phyloP scores from a whole-genome alignment of 2,329 filamentous ascomycete species.

The Ceratocystis harringtonii region DNA sequence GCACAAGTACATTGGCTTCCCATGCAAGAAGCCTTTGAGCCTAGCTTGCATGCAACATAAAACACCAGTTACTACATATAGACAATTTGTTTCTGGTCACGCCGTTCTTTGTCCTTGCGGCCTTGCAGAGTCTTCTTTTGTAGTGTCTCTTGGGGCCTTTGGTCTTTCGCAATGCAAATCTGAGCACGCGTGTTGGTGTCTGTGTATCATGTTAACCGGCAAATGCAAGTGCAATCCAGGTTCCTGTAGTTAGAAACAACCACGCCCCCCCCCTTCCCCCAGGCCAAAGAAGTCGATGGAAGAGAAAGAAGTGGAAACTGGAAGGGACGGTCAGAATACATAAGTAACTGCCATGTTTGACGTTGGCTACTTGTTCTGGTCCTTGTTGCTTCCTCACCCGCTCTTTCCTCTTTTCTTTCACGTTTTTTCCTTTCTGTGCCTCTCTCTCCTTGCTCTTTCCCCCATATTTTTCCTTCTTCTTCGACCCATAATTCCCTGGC shows the following conservation, averaged over 20 bases:
- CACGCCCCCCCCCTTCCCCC: not conserved
- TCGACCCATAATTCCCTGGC: too few species aligned
- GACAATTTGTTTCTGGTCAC: not conserved
- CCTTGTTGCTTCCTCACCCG: not conserved
- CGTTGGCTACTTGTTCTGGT: not conserved
- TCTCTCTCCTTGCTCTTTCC: not conserved
- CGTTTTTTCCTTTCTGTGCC: not conserved
- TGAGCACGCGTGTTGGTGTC: not conserved
- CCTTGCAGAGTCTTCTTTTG: not conserved
- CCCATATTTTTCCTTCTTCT: too few species aligned
- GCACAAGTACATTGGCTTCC: too few species aligned
- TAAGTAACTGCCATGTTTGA: conserved; percentile 1
- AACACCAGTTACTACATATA: not conserved
- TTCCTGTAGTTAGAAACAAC: not conserved
- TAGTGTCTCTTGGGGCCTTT: too few species aligned
- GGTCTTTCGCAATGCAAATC: not conserved
- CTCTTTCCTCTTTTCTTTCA: not conserved
- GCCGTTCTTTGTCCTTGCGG: not conserved
- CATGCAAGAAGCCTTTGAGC: not conserved
- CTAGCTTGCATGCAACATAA: not conserved
- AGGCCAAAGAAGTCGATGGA: not conserved
- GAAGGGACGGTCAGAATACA: not conserved
- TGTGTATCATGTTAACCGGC: not conserved
- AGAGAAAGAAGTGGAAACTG: not conserved
- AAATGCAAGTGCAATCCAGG: not conserved